These are phyloP conservation scores for Tetrahymena thermophila DNA, from an alignment of 73 alveolate genomes.

Conservation along the genomic window DNA sequence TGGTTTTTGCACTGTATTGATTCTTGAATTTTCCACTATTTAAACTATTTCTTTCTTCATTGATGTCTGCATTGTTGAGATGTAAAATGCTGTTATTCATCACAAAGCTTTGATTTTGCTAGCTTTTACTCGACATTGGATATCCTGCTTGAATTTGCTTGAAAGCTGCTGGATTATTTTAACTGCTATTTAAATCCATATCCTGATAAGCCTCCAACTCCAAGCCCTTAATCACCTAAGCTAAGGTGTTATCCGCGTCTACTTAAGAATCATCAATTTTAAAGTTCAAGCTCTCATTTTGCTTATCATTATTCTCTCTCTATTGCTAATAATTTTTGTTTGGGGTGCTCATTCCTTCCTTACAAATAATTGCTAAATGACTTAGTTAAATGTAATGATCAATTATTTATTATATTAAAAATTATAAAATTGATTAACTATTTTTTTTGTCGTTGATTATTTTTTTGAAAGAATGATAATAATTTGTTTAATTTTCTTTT, in stretches of 20 bases:
- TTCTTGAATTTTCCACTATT: not conserved
- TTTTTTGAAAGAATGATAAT: not conserved
- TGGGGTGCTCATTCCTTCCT: not conserved
- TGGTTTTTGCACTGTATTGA: constrained; percentile 1
- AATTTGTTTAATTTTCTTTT: no score
- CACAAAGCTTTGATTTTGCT: not conserved
- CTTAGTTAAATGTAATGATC: not conserved
- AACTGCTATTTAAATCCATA: not conserved
- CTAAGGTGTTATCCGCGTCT: not conserved
- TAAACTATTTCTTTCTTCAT: not conserved
- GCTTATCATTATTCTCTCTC: not conserved
- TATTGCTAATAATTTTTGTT: not conserved
- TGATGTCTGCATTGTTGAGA: not conserved
- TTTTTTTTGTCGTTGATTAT: not conserved
- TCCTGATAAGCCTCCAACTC: not conserved
- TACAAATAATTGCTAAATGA: not conserved
- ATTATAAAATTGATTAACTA: not conserved
- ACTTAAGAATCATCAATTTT: not conserved
- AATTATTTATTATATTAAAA: no score
- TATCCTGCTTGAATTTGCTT: not conserved
- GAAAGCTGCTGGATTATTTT: not conserved
- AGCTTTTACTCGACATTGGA: not conserved
- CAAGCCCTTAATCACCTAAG: not conserved
- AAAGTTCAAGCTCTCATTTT: not conserved
- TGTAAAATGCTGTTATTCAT: not conserved